These are phyloP conservation scores for Colletotrichum euphorbiae DNA, from an alignment of 2,329 filamentous ascomycete genomes.

Conservation along the genomic window DNA sequence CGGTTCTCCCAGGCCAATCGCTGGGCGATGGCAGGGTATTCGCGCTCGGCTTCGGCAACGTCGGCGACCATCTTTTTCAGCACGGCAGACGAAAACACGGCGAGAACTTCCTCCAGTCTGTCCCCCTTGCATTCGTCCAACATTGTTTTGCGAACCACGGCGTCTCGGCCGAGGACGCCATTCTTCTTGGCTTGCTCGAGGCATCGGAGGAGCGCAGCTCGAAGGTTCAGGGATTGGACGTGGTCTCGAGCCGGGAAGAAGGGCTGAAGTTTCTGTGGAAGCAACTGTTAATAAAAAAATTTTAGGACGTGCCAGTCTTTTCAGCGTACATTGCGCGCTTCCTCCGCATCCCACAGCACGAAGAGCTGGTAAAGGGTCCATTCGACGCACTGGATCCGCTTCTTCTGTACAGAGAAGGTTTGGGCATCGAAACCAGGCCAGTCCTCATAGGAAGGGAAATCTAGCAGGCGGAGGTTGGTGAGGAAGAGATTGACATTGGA, in stretches of 20 bases:
- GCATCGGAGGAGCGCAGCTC: conserved; percentile 82
- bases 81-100: conserved; percentile 85
- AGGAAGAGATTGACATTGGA: conserved; percentile 76
- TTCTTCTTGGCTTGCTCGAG: conserved; percentile 91
- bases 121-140: conserved; percentile 96
- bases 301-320: neutral
- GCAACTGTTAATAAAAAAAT: neutral
- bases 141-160: conserved; percentile 90
- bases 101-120: conserved; percentile 86
- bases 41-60: conserved; percentile 50
- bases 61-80: conserved; percentile 74
- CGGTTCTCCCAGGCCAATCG: conserved; percentile 69
- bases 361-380: conserved; percentile 94
- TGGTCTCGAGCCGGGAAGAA: conserved; percentile 94
- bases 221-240: conserved; percentile 89
- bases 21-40: conserved; percentile 63
- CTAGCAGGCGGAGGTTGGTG: conserved; percentile 84
- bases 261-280: conserved; percentile 80
- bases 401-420: conserved; percentile 84
- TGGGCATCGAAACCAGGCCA: conserved; percentile 81
- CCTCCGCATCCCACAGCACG: conserved; percentile 81
- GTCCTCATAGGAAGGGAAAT: conserved; percentile 79
- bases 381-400: conserved; percentile 84
- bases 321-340: conserved; percentile 75
- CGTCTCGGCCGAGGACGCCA: conserved; percentile 82